Evolutionary conservation across 352 stramenopile species (phyloP), one percentile per base, ranked within the genome.

Genomic region (Peronosclerospora sorghi): DNA sequence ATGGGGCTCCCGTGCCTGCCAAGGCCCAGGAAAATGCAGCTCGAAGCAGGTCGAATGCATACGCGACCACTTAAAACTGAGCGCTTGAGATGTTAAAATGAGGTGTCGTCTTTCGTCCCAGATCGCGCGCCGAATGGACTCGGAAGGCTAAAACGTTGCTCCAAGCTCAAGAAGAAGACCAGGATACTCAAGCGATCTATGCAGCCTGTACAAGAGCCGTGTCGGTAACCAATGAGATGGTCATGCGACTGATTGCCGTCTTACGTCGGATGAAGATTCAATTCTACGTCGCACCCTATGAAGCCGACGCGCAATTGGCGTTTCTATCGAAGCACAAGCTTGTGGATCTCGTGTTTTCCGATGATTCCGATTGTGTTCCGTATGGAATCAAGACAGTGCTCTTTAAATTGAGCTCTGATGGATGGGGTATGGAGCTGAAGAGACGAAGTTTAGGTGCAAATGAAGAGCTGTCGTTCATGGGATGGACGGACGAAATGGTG

Each of bases 211-310:
- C 53, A n/a, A 69, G 70, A 39, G 68, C 73, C 12, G 37, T 89
- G 1, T 68, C 62, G 0, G 75, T 92, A 15, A 74, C 76, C 15
- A 85, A 84, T 36, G 67, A 72, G 5, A 92, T 92, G 79, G 65
- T 81, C 35, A 73, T 65, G 53, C 68, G 61, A 48, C 59, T 92
- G 23, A 75, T 34, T 18, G 59, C 35, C 0, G 58, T 80, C n/a
- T 48, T 92, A 39, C 56, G 60, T 18, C 57, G 62, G 8, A 76
- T 86, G 67, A 41, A 68, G 27, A 72, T 98, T 20, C 41, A 83
- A 2, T 98, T 94, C 59, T 66, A 98, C 4, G 94, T 98, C 3
- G 94, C 95, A 7, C 95, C 95, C 7, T 99, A 98, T 54, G 96
- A 99, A 70, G 95, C 95, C 9, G 96, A 99, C 50, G 94, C 95